A percentile compares a stretch with the other conserved stretches of the same genome.
These are phyloP conservation scores for Chondrostereum purpureum DNA, from an alignment of 1,284 basidiomycete species.

Conservation along the genomic window DNA sequence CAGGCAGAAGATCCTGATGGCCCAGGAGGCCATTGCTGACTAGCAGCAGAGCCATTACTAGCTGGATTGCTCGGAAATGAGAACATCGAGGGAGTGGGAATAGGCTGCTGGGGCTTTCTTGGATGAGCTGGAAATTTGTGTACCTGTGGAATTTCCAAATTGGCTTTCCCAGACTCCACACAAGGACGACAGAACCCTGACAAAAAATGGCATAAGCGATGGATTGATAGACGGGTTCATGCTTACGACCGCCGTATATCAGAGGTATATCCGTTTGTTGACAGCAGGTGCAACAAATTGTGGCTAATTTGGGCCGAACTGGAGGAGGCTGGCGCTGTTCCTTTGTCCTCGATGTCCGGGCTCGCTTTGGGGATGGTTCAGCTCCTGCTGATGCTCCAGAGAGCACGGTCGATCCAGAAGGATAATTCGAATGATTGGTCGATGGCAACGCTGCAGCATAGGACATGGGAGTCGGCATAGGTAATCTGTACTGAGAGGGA, in stretches of 20 bases:
- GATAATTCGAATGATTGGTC: no score
- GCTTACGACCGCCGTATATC: conserved; percentile 63
- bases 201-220: conserved; percentile 8
- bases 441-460: no score
- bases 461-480: no score
- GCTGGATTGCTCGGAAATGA: no score
- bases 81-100: no score
- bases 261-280: conserved; percentile 63
- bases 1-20: background rate
- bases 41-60: no score
- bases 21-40: background rate
- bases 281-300: conserved; percentile 41
- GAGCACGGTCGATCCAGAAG: no score
- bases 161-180: conserved; percentile 38
- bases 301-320: conserved; percentile 37
- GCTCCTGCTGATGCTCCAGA: no score
- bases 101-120: background rate
- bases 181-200: conserved; percentile 56
- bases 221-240: background rate
- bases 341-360: conserved; percentile 25
- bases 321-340: conserved; percentile 19
- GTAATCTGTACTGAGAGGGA: no score
- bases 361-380: conserved; percentile 23
- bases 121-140: conserved; percentile 3
- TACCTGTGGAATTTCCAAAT: conserved; percentile 14